Conservation (phyloP, 345 rosid species). For the Aethionema arabicum region DNA sequence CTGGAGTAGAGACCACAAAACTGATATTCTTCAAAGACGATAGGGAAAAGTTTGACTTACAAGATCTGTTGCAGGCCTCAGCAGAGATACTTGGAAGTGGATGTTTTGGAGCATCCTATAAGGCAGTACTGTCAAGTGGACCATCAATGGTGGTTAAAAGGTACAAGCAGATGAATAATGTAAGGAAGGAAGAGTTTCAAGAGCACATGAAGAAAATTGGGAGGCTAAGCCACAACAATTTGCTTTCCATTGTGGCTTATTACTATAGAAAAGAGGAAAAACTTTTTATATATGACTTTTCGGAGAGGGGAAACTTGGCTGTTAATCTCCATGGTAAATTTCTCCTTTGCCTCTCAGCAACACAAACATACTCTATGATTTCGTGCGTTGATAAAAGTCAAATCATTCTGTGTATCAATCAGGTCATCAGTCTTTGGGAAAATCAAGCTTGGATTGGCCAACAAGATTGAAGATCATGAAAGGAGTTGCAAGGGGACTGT, state of each 20-base stretch:
- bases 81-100: constrained; percentile 96
- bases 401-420: constrained; percentile 4
- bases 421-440: constrained; percentile 55
- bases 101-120: constrained; percentile 86
- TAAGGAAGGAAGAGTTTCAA: constrained; percentile 79
- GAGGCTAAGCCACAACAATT: constrained; percentile 63
- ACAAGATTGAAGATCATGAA: constrained; percentile 67
- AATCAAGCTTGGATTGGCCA: constrained; percentile 67
- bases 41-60: constrained; percentile 64
- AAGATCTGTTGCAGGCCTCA: constrained; percentile 75
- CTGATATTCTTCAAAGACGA: constrained; percentile 75
- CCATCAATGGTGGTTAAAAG: constrained; percentile 81
- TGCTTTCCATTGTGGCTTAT: constrained; percentile 85
- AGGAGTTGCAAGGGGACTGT: constrained; percentile 71
- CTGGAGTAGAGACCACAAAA: constrained; percentile 33
- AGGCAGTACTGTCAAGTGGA: constrained; percentile 55
- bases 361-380: neutral
- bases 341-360: neutral
- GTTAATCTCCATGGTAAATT: constrained; percentile 78
- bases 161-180: constrained; percentile 84
- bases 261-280: constrained; percentile 93
- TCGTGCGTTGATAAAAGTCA: neutral
- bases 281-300: constrained; percentile 63
- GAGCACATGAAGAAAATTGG: constrained; percentile 89
- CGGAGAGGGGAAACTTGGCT: constrained; percentile 73